phyloP scores from a whole-genome alignment of 208 protist species.

The Leishmania guyanensis region DNA sequence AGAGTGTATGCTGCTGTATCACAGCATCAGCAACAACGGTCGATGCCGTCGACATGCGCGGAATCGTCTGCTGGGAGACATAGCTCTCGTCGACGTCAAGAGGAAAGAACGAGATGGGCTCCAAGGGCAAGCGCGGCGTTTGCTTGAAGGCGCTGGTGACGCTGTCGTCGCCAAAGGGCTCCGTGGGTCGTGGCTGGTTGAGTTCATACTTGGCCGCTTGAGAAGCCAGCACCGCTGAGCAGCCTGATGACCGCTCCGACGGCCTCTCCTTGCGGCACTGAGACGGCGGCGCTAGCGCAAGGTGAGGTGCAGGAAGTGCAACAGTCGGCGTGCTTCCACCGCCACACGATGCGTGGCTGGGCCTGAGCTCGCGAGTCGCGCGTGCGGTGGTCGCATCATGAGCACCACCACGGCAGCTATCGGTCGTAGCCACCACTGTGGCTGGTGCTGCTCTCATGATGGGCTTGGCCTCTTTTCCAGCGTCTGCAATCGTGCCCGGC shows the following conservation, averaged over 20 bases:
- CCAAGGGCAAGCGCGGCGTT: background rate
- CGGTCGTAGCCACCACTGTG: background rate
- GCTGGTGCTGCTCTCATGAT: background rate
- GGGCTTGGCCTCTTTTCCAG: background rate
- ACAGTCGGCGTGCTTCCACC: conserved; percentile 12
- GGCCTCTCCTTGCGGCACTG: background rate
- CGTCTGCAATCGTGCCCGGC: background rate
- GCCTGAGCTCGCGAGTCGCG: background rate
- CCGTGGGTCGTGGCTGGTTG: conserved; percentile 19
- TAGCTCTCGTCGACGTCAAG: conserved; percentile 4
- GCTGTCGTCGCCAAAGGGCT: conserved; percentile 29
- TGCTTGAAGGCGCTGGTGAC: background rate
- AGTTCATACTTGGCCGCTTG: background rate
- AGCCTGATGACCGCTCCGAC: background rate
- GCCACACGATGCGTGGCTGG: conserved; percentile 19
- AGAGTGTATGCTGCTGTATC: background rate
- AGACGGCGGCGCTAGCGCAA: background rate
- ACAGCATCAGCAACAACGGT: background rate
- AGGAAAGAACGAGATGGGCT: conserved; percentile 6
- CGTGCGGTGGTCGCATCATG: background rate
- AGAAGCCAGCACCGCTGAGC: background rate
- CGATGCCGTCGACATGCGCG: conserved; percentile 1
- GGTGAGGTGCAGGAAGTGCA: background rate
- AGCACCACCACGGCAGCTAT: background rate
- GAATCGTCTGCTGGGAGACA: background rate